phyloP scores from a whole-genome alignment of 306 rosid species.

The Boehmeria nivea region DNA sequence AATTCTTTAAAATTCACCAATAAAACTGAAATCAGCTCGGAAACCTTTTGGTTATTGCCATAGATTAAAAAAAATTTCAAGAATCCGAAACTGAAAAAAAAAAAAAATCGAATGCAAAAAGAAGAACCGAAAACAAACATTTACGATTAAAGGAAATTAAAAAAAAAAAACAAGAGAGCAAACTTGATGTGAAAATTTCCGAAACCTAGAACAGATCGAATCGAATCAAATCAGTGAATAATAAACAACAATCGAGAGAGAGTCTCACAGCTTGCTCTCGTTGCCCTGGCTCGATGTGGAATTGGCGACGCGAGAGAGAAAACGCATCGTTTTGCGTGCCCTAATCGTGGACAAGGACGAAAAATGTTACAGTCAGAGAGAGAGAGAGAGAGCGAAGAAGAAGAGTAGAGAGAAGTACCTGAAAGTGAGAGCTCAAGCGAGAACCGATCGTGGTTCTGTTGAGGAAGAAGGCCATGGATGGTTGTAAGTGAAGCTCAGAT shows the following conservation, averaged over 20 bases:
- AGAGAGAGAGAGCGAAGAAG: background rate
- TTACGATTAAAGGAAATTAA: too few species aligned
- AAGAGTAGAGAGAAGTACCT: conserved; percentile 27
- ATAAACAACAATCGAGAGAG: background rate
- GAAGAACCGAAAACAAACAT: too few species aligned
- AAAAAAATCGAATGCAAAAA: too few species aligned
- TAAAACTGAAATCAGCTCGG: too few species aligned
- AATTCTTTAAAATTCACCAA: too few species aligned
- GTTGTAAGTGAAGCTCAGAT: background rate
- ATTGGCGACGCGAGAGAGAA: conserved; percentile 56
- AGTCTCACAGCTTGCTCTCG: conserved; percentile 85
- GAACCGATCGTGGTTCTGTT: conserved; percentile 52
- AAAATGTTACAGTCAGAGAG: conserved; percentile 6
- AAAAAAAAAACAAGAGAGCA: too few species aligned
- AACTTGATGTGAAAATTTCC: too few species aligned
- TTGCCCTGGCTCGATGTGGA: conserved; percentile 63
- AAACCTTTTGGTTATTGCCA: too few species aligned
- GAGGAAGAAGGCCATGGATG: conserved; percentile 66
- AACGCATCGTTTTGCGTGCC: conserved; percentile 32
- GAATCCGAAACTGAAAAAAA: too few species aligned
- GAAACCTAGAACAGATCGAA: background rate
- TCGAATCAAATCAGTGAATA: background rate
- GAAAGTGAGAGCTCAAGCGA: conserved; percentile 52
- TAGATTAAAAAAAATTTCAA: too few species aligned
- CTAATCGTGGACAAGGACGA: conserved; percentile 20